Base-by-base conservation (phyloP, 2,329 filamentous ascomycete genomes). In the Ophiostoma novo-ulmi region DNA sequence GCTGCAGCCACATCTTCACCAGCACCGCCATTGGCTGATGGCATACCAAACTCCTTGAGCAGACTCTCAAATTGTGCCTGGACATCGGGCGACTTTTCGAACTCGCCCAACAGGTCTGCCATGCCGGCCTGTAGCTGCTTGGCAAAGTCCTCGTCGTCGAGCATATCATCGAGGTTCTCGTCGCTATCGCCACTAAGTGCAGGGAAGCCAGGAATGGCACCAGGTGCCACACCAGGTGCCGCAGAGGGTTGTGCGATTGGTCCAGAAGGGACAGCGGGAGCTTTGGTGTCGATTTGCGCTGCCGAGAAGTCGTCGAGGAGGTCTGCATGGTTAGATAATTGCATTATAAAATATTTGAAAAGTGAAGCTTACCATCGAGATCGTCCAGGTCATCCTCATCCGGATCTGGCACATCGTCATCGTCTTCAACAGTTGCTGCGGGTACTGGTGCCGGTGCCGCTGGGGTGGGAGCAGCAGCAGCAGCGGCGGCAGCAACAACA, bases 351-450 rank as follows among this genome's bases (percentile, higher is more conserved):
- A n/a, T 61, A 17, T 14, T 31, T 3, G 11, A 14, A 14, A 11
- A 39, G 7, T 11, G 31, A n/a, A 66, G 39, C 82, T 75, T 80
- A 92, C 92, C 93, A 80, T 99, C 95, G 64, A 99, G 83, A 77
- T 98, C 95, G 77, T 97, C 92, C 26, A 95, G 82, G 75, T 95
- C 92, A 79, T 95, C 95, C 80, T 97, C 94, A 74, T 98, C 94
- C 7, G 94, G 94, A 76, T 97, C 94, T 26, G 93, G 90, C 20
- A 91, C 88, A 75, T 91, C 86, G 31, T 85, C 86, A 31, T 79
- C 78, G 20, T 75, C 75, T 7, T 75, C 76, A 11, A 76, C 77
- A n/a, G 76, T 68, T 2, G 58, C 55, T 13, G 38, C 35, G 20
- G 44, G n/a, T 61, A 31, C 66, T 22, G 69, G 31, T 61, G 69